A percentile compares a stretch with the other conserved stretches of the same genome.
phyloP scores from a whole-genome alignment of 495 filamentous ascomycete genomes.

The Astrocystis sublimbata region DNA sequence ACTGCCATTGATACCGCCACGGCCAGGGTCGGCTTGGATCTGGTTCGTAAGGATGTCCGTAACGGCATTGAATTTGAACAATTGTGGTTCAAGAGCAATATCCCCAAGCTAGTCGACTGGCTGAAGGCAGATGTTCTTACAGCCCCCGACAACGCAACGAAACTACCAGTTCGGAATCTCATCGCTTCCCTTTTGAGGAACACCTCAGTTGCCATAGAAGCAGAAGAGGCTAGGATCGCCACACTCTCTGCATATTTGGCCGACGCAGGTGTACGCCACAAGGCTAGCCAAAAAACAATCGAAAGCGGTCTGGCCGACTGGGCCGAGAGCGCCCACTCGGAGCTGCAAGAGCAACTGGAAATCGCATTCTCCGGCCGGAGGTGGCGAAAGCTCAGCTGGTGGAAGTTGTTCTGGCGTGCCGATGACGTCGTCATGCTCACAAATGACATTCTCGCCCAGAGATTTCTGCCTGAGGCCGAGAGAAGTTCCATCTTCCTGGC shows the following conservation, averaged over 20 bases:
- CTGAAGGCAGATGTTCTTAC: conserved; percentile 53
- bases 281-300: conserved; percentile 52
- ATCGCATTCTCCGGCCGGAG: conserved; percentile 64
- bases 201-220: conserved; percentile 54
- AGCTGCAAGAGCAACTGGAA: conserved; percentile 77
- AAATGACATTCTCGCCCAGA: conserved; percentile 68
- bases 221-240: conserved; percentile 48
- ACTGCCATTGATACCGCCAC: conserved; percentile 40
- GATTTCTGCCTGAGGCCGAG: conserved; percentile 76
- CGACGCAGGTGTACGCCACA: conserved; percentile 45
- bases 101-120: conserved; percentile 69
- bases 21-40: conserved; percentile 59
- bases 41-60: conserved; percentile 65
- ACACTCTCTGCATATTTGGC: conserved; percentile 27
- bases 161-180: conserved; percentile 63
- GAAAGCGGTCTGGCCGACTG: conserved; percentile 62
- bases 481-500: conserved; percentile 73
- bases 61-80: conserved; percentile 71
- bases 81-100: conserved; percentile 69
- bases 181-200: conserved; percentile 66
- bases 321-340: conserved; percentile 78
- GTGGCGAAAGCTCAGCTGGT: conserved; percentile 84
- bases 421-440: conserved; percentile 86
- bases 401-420: conserved; percentile 91
- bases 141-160: conserved; percentile 46